Conservation (phyloP, 352 stramenopile species). For the Phytophthora pistaciae region DNA sequence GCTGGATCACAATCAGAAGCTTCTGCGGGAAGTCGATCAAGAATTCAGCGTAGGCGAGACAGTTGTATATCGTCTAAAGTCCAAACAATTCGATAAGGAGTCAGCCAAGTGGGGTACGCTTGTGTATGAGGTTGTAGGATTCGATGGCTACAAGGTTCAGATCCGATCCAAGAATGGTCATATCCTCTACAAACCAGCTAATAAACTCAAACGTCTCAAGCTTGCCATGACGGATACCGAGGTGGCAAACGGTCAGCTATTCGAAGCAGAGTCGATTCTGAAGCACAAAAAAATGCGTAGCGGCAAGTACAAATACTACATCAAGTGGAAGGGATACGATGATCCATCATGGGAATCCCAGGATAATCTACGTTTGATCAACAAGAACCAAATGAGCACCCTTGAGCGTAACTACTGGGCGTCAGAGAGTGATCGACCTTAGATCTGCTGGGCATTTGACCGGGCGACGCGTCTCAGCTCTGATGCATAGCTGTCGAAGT, state of each 20-base stretch:
- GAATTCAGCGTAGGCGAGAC: too few relatives aligned
- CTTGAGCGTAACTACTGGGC: background rate
- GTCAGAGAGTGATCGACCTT: background rate
- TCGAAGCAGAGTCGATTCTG: slow-evolving; percentile 27
- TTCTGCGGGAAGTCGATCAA: too few relatives aligned
- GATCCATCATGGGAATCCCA: background rate
- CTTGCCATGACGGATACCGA: slow-evolving; percentile 12
- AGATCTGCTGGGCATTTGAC: background rate
- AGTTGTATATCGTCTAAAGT: background rate
- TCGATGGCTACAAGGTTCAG: background rate
- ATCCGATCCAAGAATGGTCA: background rate
- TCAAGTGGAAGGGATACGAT: background rate
- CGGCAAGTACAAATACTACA: background rate
- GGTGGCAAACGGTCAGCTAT: slow-evolving; percentile 9
- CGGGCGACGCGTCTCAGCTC: background rate
- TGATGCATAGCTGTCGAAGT: background rate
- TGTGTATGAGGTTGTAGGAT: background rate
- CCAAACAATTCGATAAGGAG: background rate
- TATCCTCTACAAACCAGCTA: slow-evolving; percentile 20
- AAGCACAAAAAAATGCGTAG: slow-evolving; percentile 11
- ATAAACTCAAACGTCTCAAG: slow-evolving; percentile 26
- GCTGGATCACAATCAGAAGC: too few relatives aligned
- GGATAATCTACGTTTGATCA: background rate
- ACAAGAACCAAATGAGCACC: background rate
- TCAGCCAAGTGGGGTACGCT: background rate